phyloP scores from a whole-genome alignment of 345 rosid genomes.

The Leavenworthia alabamica region DNA sequence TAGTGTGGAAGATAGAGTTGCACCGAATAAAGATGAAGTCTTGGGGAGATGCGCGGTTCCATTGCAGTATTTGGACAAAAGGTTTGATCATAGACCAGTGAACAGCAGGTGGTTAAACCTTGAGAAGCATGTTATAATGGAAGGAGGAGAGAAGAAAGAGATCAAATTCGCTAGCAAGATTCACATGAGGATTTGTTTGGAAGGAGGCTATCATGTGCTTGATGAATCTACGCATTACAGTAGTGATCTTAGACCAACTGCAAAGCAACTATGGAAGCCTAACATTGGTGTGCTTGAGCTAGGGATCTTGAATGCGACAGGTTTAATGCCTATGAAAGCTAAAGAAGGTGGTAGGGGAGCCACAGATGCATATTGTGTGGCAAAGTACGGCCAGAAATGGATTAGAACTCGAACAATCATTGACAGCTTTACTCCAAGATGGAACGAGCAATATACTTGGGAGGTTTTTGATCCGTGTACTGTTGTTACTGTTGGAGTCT shows the following conservation, averaged over 20 bases:
- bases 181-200: conserved; percentile 75
- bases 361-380: conserved; percentile 91
- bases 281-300: conserved; percentile 47
- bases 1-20: conserved; percentile 65
- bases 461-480: conserved; percentile 87
- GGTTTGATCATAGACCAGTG: conserved; percentile 67
- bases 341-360: conserved; percentile 69
- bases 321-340: conserved; percentile 73
- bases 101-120: conserved; percentile 67
- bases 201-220: conserved; percentile 93
- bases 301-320: conserved; percentile 60
- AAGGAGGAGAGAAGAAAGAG: conserved; percentile 65
- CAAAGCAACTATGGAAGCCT: conserved; percentile 78
- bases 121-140: conserved; percentile 61
- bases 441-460: conserved; percentile 98
- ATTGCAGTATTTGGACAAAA: conserved; percentile 47
- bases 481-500: conserved; percentile 84
- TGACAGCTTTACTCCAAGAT: conserved; percentile 66
- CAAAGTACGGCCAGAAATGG: conserved; percentile 97
- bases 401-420: conserved; percentile 80
- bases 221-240: conserved; percentile 93
- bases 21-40: conserved; percentile 63
- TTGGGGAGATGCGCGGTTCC: conserved; percentile 57
- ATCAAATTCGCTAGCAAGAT: conserved; percentile 77
- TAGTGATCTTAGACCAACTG: conserved; percentile 87